These are phyloP conservation scores for Acer yangbiense DNA, from an alignment of 345 rosid species.

Conservation along the genomic window DNA sequence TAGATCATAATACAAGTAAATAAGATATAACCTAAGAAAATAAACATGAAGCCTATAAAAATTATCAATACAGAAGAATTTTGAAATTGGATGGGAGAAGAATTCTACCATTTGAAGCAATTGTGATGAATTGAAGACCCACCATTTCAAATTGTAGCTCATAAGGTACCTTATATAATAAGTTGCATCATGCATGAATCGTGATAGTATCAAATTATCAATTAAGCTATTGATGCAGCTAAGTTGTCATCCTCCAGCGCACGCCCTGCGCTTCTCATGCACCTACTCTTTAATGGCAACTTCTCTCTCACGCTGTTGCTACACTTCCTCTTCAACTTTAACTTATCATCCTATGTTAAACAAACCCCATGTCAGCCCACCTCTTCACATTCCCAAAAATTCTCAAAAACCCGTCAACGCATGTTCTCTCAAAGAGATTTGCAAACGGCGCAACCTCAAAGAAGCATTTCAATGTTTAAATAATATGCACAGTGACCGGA, in stretches of 20 bases:
- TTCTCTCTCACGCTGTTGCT: slow-evolving; percentile 8
- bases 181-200: neutral
- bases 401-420: slow-evolving; percentile 18
- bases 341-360: slow-evolving; percentile 12
- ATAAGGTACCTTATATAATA: no score
- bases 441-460: slow-evolving; percentile 37
- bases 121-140: neutral
- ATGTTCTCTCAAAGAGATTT: slow-evolving; percentile 27
- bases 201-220: neutral
- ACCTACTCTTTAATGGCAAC: slow-evolving; percentile 26
- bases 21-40: neutral
- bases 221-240: neutral
- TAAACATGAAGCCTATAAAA: neutral
- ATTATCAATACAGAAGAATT: no score
- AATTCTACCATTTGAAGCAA: no score
- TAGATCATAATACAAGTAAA: no score
- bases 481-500: slow-evolving; percentile 6
- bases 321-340: slow-evolving; percentile 16
- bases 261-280: slow-evolving; percentile 19
- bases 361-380: slow-evolving; percentile 27
- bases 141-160: no score
- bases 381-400: slow-evolving; percentile 12
- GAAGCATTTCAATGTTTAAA: slow-evolving; percentile 43
- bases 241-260: neutral
- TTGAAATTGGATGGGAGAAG: no score